A percentile compares a stretch with the other conserved stretches of the same genome.
Evolutionary conservation across 1,139 yeast species (phyloP).

Genomic region (Geotrichum armillariae): DNA sequence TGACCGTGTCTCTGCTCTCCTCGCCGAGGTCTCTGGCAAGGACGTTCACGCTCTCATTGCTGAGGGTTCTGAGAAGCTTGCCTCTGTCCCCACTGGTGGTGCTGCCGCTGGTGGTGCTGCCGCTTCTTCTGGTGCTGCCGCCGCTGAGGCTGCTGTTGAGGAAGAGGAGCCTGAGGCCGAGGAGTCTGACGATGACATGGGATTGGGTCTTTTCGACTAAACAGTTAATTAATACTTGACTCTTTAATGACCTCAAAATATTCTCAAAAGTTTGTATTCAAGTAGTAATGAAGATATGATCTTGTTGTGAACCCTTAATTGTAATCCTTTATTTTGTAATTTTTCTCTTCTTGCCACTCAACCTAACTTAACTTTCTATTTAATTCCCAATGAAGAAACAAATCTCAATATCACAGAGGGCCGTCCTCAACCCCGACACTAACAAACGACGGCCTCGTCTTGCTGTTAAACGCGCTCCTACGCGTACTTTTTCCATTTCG

Average conservation of each 20-base stretch:
- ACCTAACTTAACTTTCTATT: not conserved
- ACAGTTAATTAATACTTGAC: slow-evolving; percentile 11
- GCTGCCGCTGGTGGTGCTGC: slow-evolving; percentile 78
- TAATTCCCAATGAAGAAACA: not conserved
- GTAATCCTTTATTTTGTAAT: not conserved
- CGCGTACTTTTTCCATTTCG: not conserved
- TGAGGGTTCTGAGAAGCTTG: slow-evolving; percentile 93
- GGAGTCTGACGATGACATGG: slow-evolving; percentile 61
- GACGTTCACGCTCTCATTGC: slow-evolving; percentile 87
- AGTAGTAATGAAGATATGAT: slow-evolving; percentile 8
- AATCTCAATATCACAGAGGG: not conserved
- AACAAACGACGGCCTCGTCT: not conserved
- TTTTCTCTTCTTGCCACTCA: no score
- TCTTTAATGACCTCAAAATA: not conserved
- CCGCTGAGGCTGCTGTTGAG: slow-evolving; percentile 72
- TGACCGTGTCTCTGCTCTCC: slow-evolving; percentile 78
- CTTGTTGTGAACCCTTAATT: not conserved
- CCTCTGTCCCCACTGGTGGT: slow-evolving; percentile 98
- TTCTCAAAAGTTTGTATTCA: slow-evolving; percentile 7
- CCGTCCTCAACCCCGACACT: not conserved
- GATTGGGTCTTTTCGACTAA: slow-evolving; percentile 46
- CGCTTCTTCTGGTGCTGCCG: slow-evolving; percentile 67
- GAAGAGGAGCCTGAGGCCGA: slow-evolving; percentile 65
- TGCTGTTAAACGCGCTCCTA: not conserved
- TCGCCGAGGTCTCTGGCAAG: slow-evolving; percentile 95